Evolutionary conservation across 108 stramenopile genomes (phyloP).

Genomic region (Heterococcus sp.): DNA sequence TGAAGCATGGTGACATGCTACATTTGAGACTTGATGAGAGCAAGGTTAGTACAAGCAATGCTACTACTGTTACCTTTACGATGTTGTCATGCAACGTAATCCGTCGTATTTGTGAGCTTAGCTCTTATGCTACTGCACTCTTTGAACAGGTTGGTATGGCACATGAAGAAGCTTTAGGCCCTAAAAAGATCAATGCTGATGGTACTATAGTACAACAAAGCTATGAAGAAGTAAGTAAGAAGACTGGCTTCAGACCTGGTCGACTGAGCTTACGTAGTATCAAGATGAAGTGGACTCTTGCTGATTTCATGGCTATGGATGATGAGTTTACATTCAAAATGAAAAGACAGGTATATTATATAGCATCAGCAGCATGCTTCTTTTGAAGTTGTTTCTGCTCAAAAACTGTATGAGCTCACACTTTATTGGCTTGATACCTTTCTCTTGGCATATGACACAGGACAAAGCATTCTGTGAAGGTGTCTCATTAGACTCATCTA

Average conservation of each 20-base stretch:
- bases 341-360: neutral
- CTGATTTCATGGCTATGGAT: slow-evolving; percentile 89
- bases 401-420: neutral
- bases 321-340: slow-evolving; percentile 73
- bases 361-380: neutral
- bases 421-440: no score
- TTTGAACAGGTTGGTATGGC: neutral
- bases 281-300: slow-evolving; percentile 95
- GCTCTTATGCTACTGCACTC: neutral
- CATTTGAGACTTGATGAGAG: slow-evolving; percentile 34
- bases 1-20: slow-evolving; percentile 47
- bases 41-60: slow-evolving; percentile 20
- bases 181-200: slow-evolving; percentile 51
- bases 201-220: slow-evolving; percentile 51
- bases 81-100: neutral
- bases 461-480: slow-evolving; percentile 64
- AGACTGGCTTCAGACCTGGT: slow-evolving; percentile 79
- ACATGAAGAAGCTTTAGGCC: slow-evolving; percentile 40
- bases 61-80: neutral
- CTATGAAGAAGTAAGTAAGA: slow-evolving; percentile 46
- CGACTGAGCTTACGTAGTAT: slow-evolving; percentile 80
- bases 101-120: neutral
- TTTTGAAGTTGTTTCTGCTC: neutral
- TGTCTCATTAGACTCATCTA: slow-evolving; percentile 59
- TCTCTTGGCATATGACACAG: slow-evolving; percentile 74